Conservation (phyloP, 257 asterid genomes). For the Verbascum thapsus region DNA sequence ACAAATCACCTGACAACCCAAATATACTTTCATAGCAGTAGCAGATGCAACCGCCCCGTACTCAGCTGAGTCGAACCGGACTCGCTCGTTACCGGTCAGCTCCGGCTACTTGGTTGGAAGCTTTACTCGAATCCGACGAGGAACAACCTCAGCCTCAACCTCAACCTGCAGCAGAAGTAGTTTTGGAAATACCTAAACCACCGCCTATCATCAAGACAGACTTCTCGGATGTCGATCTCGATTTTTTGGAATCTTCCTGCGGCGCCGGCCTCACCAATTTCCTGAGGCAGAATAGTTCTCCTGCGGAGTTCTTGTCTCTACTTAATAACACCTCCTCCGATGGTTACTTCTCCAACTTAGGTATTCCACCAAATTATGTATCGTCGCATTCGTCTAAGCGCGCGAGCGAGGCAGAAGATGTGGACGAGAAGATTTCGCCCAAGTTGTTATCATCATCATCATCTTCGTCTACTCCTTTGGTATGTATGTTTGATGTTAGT, state of each 20-base stretch:
- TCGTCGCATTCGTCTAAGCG: slow-evolving; percentile 66
- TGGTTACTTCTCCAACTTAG: slow-evolving; percentile 64
- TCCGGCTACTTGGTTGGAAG: slow-evolving; percentile 94
- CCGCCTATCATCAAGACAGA: slow-evolving; percentile 13
- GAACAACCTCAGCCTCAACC: slow-evolving; percentile 57
- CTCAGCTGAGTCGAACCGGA: slow-evolving; percentile 57
- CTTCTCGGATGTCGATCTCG: slow-evolving; percentile 57
- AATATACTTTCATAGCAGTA: too few species aligned
- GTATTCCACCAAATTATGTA: slow-evolving; percentile 53
- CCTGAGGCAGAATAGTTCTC: slow-evolving; percentile 88
- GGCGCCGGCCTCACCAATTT: slow-evolving; percentile 63
- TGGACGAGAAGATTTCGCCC: slow-evolving; percentile 43
- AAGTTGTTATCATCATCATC: slow-evolving; percentile 44
- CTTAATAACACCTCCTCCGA: slow-evolving; percentile 51
- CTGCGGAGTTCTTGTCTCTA: slow-evolving; percentile 78
- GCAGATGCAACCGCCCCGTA: slow-evolving; percentile 74
- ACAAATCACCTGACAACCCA: too few species aligned
- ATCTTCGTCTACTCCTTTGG: slow-evolving; percentile 47
- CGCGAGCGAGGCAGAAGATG: slow-evolving; percentile 61
- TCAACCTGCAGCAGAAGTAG: too few species aligned
- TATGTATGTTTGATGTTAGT: slow-evolving; percentile 27
- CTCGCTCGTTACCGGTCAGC: slow-evolving; percentile 79
- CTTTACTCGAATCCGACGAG: slow-evolving; percentile 77
- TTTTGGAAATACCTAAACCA: slow-evolving; percentile 51
- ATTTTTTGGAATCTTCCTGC: slow-evolving; percentile 56